A percentile compares a stretch with the other conserved stretches of the same genome.
phyloP scores from a whole-genome alignment of 2,329 filamentous ascomycete genomes.

The Colletotrichum higginsianum region DNA sequence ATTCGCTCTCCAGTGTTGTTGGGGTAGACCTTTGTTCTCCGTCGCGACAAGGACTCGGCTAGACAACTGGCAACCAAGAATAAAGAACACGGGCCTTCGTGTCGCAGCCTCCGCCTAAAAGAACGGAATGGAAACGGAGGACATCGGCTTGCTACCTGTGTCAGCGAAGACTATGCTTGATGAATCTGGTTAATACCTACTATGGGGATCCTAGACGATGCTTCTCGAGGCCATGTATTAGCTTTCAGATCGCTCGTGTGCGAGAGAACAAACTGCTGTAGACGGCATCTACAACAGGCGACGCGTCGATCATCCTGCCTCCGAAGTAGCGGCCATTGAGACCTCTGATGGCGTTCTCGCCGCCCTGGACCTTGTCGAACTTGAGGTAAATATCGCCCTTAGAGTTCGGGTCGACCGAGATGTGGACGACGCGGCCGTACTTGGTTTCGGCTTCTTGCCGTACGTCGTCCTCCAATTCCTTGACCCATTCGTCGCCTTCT shows the following conservation, averaged over 20 bases:
- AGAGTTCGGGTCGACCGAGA: conserved; percentile 92
- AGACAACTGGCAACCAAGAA: not conserved
- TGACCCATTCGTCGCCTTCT: conserved; percentile 89
- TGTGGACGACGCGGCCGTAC: conserved; percentile 98
- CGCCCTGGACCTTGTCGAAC: conserved; percentile 94
- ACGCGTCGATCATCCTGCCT: conserved; percentile 91
- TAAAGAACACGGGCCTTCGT: not conserved
- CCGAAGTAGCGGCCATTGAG: conserved; percentile 98
- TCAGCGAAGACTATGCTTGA: not conserved
- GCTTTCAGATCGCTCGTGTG: conserved; percentile 83
- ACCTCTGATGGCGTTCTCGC: conserved; percentile 97
- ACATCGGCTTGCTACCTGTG: conserved; percentile 3
- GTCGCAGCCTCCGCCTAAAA: not conserved
- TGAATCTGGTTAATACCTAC: conserved; percentile 10
- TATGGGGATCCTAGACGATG: conserved; percentile 63
- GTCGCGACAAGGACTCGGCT: conserved; percentile 16
- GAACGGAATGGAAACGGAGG: not conserved
- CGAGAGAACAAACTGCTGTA: conserved; percentile 97
- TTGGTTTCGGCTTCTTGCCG: conserved; percentile 92
- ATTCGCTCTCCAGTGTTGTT: conserved; percentile 27
- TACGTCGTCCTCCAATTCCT: conserved; percentile 95
- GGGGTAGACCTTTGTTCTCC: conserved; percentile 38
- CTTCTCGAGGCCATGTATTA: conserved; percentile 65
- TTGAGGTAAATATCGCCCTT: conserved; percentile 98
- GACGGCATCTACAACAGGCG: conserved; percentile 97